Evolutionary conservation across 2,329 filamentous ascomycete species (phyloP), one percentile per base, ranked within the genome.

Genomic region (Furcasterigmium sp.): DNA sequence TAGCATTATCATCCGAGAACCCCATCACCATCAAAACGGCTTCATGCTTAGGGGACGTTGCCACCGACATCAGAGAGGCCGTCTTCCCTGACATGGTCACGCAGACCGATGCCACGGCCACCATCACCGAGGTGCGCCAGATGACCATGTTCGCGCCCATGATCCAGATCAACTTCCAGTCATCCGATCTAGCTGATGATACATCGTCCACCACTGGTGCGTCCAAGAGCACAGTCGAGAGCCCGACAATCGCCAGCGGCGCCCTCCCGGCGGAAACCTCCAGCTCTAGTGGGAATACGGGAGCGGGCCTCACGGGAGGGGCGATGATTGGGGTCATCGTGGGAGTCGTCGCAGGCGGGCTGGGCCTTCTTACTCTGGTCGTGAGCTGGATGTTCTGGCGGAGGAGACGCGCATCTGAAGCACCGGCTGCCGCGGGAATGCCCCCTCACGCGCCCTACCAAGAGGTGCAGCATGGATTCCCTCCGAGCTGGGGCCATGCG

Each of bases 131-230:
- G 5, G 19, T 18, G 37, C 48, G 37, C 35, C n/a, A 11, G 36
- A 42, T 57, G n/a, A 42, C 45, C 2, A 13, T 62, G 2, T 53
- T 38, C 11, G 59, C 59, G 14, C 57, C 59, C 3, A 46, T 63
- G 35, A 53, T 61, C 46, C 60, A 63, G 46, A 53, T 63, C 39
- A 53, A 55, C 36, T 50, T 46, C 41, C 49, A 54, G 34, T 37
- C 49, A 5, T 46, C 46, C 14, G 58, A 61, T 29, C 11, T 57
- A 3, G 15, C 15, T 10, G 15, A 37, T 8, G 40, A 42, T 15
- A 30, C 49, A 3, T 38, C 46, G 10, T 40, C 46, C 5, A 39
- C 37, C 10, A 26, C 13, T 21, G 36, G 17, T 19, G 26, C 46
- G 20, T 49, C 42, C 36, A 39, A 49, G 38, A 60, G 49, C 17